phyloP scores from a whole-genome alignment of 2,329 filamentous ascomycete genomes.

The Beauveria sp. region DNA sequence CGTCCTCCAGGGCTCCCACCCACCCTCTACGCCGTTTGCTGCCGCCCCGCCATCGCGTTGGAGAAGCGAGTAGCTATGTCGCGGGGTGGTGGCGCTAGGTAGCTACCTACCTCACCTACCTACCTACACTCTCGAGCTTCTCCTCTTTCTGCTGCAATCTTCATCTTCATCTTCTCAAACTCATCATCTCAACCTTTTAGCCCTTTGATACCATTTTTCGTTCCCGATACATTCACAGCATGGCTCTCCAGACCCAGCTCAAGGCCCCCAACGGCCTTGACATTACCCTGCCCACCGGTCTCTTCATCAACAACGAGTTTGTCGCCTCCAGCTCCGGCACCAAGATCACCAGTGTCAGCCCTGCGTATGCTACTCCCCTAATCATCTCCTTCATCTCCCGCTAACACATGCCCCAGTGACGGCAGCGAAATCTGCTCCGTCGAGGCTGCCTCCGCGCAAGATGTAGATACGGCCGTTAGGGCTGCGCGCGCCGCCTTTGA shows the following conservation, averaged over 20 bases:
- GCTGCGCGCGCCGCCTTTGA: constrained; percentile 61
- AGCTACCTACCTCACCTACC: background rate
- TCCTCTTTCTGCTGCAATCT: background rate
- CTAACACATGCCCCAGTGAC: constrained; percentile 16
- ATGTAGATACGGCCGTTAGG: constrained; percentile 26
- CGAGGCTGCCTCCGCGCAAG: constrained; percentile 22
- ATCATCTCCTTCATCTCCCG: too few species aligned
- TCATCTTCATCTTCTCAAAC: background rate
- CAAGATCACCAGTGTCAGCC: constrained; percentile 55
- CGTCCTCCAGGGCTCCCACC: background rate
- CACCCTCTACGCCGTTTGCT: background rate
- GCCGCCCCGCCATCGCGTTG: constrained; percentile 1
- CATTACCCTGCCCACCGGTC: constrained; percentile 58
- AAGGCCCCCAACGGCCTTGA: constrained; percentile 52
- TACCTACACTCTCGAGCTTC: background rate
- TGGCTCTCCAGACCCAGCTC: constrained; percentile 19
- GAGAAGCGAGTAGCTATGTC: background rate
- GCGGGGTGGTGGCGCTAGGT: too few species aligned
- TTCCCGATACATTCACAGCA: background rate
- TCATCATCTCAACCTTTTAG: background rate
- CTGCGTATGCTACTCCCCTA: constrained; percentile 21
- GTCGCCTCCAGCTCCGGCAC: constrained; percentile 48
- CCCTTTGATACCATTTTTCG: background rate
- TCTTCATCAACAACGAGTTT: constrained; percentile 75
- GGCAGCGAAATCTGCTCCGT: constrained; percentile 26